A percentile compares a stretch with the other conserved stretches of the same genome.
Conservation (phyloP, 2,329 filamentous ascomycete species). For the Huntiella abstrusa region DNA sequence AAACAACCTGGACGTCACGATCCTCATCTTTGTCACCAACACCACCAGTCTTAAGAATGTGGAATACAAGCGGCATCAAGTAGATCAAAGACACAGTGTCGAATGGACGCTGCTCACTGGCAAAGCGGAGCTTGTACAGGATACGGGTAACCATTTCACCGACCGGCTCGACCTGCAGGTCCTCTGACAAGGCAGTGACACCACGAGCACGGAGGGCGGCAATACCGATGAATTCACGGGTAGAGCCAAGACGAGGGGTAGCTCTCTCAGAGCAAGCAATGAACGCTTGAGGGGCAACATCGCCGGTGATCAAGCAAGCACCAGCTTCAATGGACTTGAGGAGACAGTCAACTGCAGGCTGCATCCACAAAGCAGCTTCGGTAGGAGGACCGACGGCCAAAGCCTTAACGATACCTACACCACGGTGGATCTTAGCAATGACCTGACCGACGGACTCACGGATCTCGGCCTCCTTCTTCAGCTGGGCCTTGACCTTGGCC, state of each 20-base stretch:
- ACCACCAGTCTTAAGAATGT: conserved; percentile 62
- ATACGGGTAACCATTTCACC: conserved; percentile 73
- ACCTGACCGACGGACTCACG: conserved; percentile 50
- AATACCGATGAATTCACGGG: conserved; percentile 69
- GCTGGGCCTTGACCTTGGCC: conserved; percentile 74
- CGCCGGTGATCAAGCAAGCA: conserved; percentile 63
- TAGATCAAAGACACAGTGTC: conserved; percentile 79
- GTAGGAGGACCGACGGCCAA: conserved; percentile 78
- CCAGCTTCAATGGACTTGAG: conserved; percentile 61
- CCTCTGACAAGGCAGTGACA: conserved; percentile 50
- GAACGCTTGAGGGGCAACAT: conserved; percentile 59
- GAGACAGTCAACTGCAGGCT: conserved; percentile 55
- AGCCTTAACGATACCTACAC: conserved; percentile 67
- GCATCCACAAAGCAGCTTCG: conserved; percentile 76
- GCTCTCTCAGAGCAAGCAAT: conserved; percentile 61
- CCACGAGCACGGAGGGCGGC: conserved; percentile 68
- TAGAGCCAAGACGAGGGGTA: conserved; percentile 51
- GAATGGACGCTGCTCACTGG: conserved; percentile 84
- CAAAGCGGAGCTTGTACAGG: conserved; percentile 74
- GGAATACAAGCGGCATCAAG: conserved; percentile 61
- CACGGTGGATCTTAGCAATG: conserved; percentile 56
- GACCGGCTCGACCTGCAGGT: conserved; percentile 61
- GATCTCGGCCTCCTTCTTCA: conserved; percentile 71
- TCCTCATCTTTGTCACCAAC: conserved; percentile 57
- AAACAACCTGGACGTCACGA: conserved; percentile 70